These are phyloP conservation scores for Pseudohyphozyma bogoriensis DNA, from an alignment of 768 basidiomycete species.

Conservation along the genomic window DNA sequence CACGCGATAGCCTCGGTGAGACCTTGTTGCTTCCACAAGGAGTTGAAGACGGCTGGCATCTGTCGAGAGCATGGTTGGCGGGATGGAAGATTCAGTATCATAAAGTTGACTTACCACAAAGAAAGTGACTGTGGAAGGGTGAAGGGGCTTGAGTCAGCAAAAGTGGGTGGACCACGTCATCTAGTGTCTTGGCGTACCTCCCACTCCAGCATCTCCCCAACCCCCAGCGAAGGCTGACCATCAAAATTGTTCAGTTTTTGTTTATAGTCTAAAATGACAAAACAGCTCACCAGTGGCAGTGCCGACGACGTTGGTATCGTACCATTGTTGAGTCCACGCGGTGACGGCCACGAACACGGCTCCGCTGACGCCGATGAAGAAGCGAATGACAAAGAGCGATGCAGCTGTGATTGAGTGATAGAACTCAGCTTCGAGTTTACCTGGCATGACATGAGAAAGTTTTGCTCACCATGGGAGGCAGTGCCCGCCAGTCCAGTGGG, in stretches of 20 bases:
- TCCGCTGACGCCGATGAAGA: conserved; percentile 49
- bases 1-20: conserved; percentile 47
- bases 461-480: conserved; percentile 31
- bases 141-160: too few relatives aligned
- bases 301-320: conserved; percentile 37
- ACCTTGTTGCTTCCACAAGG: conserved; percentile 61
- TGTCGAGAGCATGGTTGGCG: conserved; percentile 71
- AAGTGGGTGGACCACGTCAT: too few relatives aligned
- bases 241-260: conserved; percentile 74
- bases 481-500: conserved; percentile 53
- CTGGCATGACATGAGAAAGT: too few relatives aligned
- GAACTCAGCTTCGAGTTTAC: too few relatives aligned
- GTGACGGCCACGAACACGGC: conserved; percentile 36
- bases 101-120: not conserved
- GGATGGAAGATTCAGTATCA: conserved; percentile 89
- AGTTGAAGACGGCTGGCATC: conserved; percentile 19
- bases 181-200: too few relatives aligned
- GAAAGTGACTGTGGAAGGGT: not conserved
- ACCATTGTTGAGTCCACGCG: too few relatives aligned
- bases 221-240: conserved; percentile 47
- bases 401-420: conserved; percentile 18
- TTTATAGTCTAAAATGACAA: conserved; percentile 41
- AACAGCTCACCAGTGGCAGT: conserved; percentile 42
- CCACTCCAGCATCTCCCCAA: conserved; percentile 46
- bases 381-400: conserved; percentile 46